Percentiles rank a stretch among this genome's conserved stretches.
Evolutionary conservation across 116 monocot species (phyloP).

Genomic region (Trichopus zeylanicus): DNA sequence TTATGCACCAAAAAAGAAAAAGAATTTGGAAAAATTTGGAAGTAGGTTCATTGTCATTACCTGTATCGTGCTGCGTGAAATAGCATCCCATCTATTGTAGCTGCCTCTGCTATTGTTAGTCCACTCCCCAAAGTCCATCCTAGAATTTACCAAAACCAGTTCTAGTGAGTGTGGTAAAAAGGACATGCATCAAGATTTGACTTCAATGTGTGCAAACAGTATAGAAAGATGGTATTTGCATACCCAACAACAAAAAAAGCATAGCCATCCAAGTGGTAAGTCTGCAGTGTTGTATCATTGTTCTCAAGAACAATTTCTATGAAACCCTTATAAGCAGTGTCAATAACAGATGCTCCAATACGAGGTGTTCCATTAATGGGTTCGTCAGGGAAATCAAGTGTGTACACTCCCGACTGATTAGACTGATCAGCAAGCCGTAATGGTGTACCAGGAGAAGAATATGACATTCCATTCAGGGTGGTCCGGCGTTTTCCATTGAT

Average conservation of each 20-base stretch:
- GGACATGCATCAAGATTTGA: background rate
- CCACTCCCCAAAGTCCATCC: slow-evolving; percentile 81
- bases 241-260: slow-evolving; percentile 87
- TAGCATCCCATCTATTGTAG: slow-evolving; percentile 79
- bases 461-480: slow-evolving; percentile 66
- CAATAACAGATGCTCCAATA: slow-evolving; percentile 39
- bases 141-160: slow-evolving; percentile 6
- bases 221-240: background rate
- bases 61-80: slow-evolving; percentile 64
- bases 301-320: slow-evolving; percentile 80
- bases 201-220: too few species aligned
- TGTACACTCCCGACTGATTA: slow-evolving; percentile 51
- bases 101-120: slow-evolving; percentile 42
- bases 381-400: slow-evolving; percentile 60
- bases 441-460: slow-evolving; percentile 50
- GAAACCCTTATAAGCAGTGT: slow-evolving; percentile 52
- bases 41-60: slow-evolving; percentile 8
- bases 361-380: slow-evolving; percentile 38
- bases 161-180: background rate
- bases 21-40: background rate
- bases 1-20: background rate
- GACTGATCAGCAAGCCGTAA: slow-evolving; percentile 63
- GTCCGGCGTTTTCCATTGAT: slow-evolving; percentile 55
- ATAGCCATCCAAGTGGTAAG: slow-evolving; percentile 86
- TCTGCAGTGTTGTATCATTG: slow-evolving; percentile 68